Evolutionary conservation across 73 alveolate species (phyloP).

Genomic region (Paraurostyla sp.): DNA sequence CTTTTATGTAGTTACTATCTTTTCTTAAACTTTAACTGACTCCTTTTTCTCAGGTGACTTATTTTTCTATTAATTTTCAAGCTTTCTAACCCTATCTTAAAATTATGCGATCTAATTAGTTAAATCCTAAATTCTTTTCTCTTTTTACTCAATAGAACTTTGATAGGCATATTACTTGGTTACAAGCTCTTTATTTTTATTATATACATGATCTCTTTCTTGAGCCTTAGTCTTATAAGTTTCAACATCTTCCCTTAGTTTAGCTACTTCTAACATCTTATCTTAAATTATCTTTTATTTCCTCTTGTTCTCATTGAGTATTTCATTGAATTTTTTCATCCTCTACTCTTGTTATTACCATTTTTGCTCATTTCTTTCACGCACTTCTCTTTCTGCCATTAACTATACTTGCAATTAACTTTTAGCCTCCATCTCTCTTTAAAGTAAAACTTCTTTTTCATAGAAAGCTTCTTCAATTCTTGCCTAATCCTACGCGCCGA

Average conservation of each 20-base stretch:
- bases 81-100: conserved; percentile 7
- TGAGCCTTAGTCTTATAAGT: background rate
- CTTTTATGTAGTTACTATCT: background rate
- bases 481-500: too few species aligned
- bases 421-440: background rate
- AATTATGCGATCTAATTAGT: background rate
- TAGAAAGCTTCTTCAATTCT: background rate
- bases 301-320: conserved; percentile 34
- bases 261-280: background rate
- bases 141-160: conserved; percentile 11
- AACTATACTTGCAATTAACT: background rate
- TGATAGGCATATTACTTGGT: conserved; percentile 25
- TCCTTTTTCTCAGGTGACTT: conserved; percentile 2
- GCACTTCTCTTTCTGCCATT: conserved; percentile 18
- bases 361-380: conserved; percentile 16
- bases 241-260: conserved; percentile 31
- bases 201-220: conserved; percentile 35
- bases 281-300: conserved; percentile 40
- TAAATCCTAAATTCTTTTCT: conserved; percentile 11
- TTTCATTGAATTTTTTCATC: conserved; percentile 43
- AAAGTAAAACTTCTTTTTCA: background rate
- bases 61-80: background rate
- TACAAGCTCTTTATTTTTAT: conserved; percentile 46
- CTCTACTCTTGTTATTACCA: background rate
- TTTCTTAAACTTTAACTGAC: background rate